These are phyloP conservation scores for Prunus mongolica DNA, from an alignment of 306 rosid genomes.

Conservation along the genomic window DNA sequence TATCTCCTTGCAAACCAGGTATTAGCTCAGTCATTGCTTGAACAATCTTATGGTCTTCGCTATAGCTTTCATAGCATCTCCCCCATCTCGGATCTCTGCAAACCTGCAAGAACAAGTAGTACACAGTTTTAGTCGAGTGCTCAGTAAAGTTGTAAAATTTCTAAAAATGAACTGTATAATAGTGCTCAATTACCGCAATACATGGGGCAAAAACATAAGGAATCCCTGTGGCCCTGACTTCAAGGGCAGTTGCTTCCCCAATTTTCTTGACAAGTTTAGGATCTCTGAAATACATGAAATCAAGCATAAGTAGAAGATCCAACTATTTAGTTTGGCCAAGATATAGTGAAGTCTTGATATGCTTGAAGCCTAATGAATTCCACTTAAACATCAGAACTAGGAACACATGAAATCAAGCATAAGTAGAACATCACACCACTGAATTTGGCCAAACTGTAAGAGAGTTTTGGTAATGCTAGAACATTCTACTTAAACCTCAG, in stretches of 20 bases:
- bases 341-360: neutral
- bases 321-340: neutral
- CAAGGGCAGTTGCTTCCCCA: conserved; percentile 96
- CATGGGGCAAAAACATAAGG: conserved; percentile 93
- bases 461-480: too few relatives aligned
- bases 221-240: conserved; percentile 98
- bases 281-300: conserved; percentile 43
- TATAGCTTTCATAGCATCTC: conserved; percentile 95
- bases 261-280: conserved; percentile 78
- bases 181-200: conserved; percentile 66
- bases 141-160: neutral
- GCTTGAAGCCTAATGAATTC: neutral
- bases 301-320: neutral
- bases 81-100: conserved; percentile 99
- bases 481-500: too few relatives aligned
- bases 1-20: conserved; percentile 93
- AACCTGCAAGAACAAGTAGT: conserved; percentile 44
- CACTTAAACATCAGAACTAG: neutral
- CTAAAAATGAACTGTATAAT: neutral
- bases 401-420: too few relatives aligned
- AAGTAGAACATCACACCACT: too few relatives aligned
- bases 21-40: conserved; percentile 84
- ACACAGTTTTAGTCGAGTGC: neutral
- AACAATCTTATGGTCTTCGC: conserved; percentile 79
- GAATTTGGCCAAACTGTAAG: too few relatives aligned